Evolutionary conservation across 768 basidiomycete genomes (phyloP).

Genomic region (Sarcomyxa edulis): DNA sequence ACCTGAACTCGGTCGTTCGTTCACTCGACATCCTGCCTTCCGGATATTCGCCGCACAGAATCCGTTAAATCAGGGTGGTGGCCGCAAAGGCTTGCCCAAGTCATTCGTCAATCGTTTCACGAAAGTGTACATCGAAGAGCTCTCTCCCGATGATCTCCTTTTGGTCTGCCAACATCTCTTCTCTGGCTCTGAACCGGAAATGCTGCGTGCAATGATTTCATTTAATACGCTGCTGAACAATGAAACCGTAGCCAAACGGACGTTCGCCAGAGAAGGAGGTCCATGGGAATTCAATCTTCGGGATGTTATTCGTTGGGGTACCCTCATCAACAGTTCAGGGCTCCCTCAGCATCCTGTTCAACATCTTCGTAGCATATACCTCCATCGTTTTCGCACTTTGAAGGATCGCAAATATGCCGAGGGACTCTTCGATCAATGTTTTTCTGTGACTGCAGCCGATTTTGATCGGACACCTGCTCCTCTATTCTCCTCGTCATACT

Average conservation of each 20-base stretch:
- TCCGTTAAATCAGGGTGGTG: constrained; percentile 92
- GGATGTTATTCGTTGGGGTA: constrained; percentile 88
- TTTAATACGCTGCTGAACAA: constrained; percentile 73
- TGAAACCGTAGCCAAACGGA: constrained; percentile 54
- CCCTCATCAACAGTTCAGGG: constrained; percentile 34
- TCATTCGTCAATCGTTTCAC: constrained; percentile 98
- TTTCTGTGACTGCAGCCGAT: constrained; percentile 23
- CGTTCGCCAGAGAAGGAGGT: constrained; percentile 73
- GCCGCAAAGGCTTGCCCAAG: constrained; percentile 94
- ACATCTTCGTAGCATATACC: constrained; percentile 68
- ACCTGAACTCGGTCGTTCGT: constrained; percentile 89
- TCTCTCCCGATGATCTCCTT: constrained; percentile 71
- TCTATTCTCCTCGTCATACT: constrained; percentile 38
- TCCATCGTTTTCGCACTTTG: constrained; percentile 78
- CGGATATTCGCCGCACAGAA: constrained; percentile 98
- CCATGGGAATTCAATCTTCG: constrained; percentile 99
- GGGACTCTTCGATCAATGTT: constrained; percentile 49
- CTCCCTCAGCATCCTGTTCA: constrained; percentile 46
- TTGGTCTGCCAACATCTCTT: constrained; percentile 74
- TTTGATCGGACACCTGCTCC: constrained; percentile 25
- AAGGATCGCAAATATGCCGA: constrained; percentile 56
- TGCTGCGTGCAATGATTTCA: constrained; percentile 70
- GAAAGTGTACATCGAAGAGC: constrained; percentile 91
- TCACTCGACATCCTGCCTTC: constrained; percentile 86
- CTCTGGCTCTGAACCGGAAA: constrained; percentile 46